A percentile compares a stretch with the other conserved stretches of the same genome.
phyloP scores from a whole-genome alignment of 1,284 basidiomycete genomes.

The Microbotryum violaceum region DNA sequence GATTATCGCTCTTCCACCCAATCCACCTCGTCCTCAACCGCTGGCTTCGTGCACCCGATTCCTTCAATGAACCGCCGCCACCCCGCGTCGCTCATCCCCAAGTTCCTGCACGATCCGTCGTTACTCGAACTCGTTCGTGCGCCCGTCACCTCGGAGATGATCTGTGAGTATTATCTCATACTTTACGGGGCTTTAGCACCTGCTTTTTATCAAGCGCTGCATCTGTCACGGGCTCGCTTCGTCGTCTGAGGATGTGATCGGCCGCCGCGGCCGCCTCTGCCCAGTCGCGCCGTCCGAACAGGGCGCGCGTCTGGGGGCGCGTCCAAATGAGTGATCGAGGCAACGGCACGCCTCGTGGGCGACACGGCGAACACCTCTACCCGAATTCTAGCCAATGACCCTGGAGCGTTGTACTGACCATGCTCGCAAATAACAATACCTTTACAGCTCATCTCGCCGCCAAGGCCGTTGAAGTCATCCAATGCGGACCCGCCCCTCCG shows the following conservation, averaged over 20 bases:
- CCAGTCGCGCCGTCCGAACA: too few relatives aligned
- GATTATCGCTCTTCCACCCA: too few relatives aligned
- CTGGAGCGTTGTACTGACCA: background rate
- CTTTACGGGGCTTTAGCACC: background rate
- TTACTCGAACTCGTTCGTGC: slow-evolving; percentile 69
- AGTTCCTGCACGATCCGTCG: slow-evolving; percentile 56
- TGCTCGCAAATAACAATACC: background rate
- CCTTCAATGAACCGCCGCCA: slow-evolving; percentile 32
- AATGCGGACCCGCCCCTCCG: slow-evolving; percentile 32
- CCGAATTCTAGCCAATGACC: background rate
- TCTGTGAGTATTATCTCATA: slow-evolving; percentile 44
- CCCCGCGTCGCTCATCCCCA: slow-evolving; percentile 36
- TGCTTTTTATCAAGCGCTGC: too few relatives aligned
- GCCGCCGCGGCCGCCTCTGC: too few relatives aligned
- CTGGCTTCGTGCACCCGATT: slow-evolving; percentile 2
- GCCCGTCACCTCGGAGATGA: slow-evolving; percentile 72
- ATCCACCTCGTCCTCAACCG: too few relatives aligned
- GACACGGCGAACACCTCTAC: background rate
- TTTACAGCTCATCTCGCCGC: slow-evolving; percentile 53
- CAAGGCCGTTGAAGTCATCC: slow-evolving; percentile 57
- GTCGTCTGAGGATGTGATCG: too few relatives aligned
- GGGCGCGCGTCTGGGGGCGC: too few relatives aligned
- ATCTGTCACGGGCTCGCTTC: too few relatives aligned
- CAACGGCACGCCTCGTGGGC: too few relatives aligned
- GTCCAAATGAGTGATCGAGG: too few relatives aligned